Base-by-base conservation (phyloP, 352 stramenopile genomes). In the Phytophthora palmivora region DNA sequence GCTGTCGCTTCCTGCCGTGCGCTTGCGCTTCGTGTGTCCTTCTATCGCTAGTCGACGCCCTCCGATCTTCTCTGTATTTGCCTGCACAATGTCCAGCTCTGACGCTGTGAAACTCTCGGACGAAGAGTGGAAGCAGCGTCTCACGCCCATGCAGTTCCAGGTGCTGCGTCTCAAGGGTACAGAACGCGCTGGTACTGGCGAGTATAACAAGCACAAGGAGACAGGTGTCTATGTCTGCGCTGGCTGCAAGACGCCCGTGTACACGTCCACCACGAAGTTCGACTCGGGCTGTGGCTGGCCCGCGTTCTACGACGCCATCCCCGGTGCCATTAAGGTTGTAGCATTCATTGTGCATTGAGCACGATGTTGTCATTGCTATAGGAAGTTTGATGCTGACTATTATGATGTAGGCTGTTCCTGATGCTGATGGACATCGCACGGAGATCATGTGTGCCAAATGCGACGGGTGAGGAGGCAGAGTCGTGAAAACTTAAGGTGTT, bases 91-190 rank as follows among this genome's bases (percentile, higher is more conserved):
- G 79, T 78, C 79, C 10, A 78, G 39, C 28, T 49, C n/a, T 26
- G 51, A 84, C 33, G 37, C 44, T 24, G 61, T 75, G 26, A 67
- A 85, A 5, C 72, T 90, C 54, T 85, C 74, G 50, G 76, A 96
- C 33, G 69, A 68, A 15, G 89, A 97, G 58, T 97, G 90, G 89
- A 88, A 95, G 69, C 51, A 84, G 48, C 72, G 68, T 19, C 83
- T 97, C 44, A 82, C 76, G 60, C 80, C 82, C 1, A 78, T 84
- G 54, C 83, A 97, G 74, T 97, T 79, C 66, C 64, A 94, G 52
- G 84, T 97, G 38, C 79, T 97, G 71, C 88, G 91, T 16, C 79
- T 95, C 47, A 97, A 97, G 63, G 89, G 89, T 47, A 97, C 90
- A 39, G 91, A 97, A 78, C 88, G 83, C 50, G 75, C 87, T 7